phyloP scores from a whole-genome alignment of 2,329 filamentous ascomycete species.

The Ophiostoma sp. region DNA sequence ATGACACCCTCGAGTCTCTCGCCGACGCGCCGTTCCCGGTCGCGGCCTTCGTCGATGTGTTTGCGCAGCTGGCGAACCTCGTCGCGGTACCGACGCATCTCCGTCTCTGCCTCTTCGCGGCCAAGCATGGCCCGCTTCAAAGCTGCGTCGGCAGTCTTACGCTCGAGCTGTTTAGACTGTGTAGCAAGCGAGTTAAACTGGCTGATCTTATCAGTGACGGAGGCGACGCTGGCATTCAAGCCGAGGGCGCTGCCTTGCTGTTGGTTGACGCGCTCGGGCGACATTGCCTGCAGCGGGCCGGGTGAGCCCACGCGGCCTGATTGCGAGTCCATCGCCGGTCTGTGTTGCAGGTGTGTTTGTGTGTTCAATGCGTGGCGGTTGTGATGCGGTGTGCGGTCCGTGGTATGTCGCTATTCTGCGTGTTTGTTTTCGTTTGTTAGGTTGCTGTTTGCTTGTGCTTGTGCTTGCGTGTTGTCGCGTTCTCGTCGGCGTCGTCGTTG shows the following conservation, averaged over 20 bases:
- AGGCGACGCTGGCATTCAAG: conserved; percentile 29
- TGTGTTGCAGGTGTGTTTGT: background rate
- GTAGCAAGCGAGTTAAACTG: conserved; percentile 65
- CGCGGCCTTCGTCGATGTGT: conserved; percentile 59
- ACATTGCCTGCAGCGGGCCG: conserved; percentile 52
- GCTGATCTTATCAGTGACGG: conserved; percentile 62
- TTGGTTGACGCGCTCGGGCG: conserved; percentile 59
- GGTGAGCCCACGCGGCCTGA: conserved; percentile 48
- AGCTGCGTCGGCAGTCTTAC: conserved; percentile 60
- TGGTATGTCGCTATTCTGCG: background rate
- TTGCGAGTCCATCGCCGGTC: conserved; percentile 17
- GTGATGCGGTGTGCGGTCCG: background rate
- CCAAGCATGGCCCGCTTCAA: conserved; percentile 62
- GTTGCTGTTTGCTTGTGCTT: background rate
- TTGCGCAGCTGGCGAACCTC: conserved; percentile 52
- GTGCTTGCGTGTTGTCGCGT: background rate
- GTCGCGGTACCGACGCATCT: conserved; percentile 58
- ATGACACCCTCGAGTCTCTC: conserved; percentile 64
- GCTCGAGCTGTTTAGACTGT: conserved; percentile 56
- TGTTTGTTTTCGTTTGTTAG: background rate
- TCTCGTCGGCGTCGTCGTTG: background rate
- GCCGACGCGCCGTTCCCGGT: conserved; percentile 59
- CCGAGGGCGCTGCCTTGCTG: conserved; percentile 29
- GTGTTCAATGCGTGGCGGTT: background rate
- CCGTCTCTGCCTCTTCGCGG: conserved; percentile 65